phyloP scores from a whole-genome alignment of 805 yeast genomes.

The Suhomyces canberraensis region DNA sequence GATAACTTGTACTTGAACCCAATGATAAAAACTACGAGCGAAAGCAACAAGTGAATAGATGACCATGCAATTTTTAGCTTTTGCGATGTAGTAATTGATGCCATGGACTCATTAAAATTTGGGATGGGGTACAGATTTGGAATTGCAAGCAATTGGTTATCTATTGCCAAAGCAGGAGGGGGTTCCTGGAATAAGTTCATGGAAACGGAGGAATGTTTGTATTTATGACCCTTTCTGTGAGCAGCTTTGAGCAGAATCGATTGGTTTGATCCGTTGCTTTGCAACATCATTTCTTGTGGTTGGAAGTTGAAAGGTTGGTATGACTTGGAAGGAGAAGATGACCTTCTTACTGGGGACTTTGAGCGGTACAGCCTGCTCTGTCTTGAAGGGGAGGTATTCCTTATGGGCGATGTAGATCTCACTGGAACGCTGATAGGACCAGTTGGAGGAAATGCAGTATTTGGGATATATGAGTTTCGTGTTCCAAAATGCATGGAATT shows the following conservation, averaged over 20 bases:
- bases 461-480: constrained; percentile 13
- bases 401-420: constrained; percentile 26
- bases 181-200: constrained; percentile 96
- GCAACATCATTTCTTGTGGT: constrained; percentile 44
- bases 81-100: constrained; percentile 58
- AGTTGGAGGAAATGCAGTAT: constrained; percentile 18
- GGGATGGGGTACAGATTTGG: constrained; percentile 76
- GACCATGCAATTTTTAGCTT: constrained; percentile 59
- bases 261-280: constrained; percentile 19
- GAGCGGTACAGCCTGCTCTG: constrained; percentile 25
- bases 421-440: constrained; percentile 15
- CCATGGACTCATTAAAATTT: constrained; percentile 56
- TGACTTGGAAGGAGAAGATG: constrained; percentile 20
- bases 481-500: constrained; percentile 17
- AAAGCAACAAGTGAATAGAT: constrained; percentile 49
- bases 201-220: constrained; percentile 93
- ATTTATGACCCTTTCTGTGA: constrained; percentile 89
- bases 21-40: constrained; percentile 53
- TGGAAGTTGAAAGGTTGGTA: constrained; percentile 63
- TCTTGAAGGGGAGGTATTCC: constrained; percentile 27
- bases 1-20: constrained; percentile 59
- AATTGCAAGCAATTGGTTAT: constrained; percentile 56
- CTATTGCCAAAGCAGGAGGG: constrained; percentile 40
- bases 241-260: constrained; percentile 47
- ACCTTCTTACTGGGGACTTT: constrained; percentile 27